Evolutionary conservation across 768 basidiomycete genomes (phyloP).

Genomic region (Rhodotorula graminis): DNA sequence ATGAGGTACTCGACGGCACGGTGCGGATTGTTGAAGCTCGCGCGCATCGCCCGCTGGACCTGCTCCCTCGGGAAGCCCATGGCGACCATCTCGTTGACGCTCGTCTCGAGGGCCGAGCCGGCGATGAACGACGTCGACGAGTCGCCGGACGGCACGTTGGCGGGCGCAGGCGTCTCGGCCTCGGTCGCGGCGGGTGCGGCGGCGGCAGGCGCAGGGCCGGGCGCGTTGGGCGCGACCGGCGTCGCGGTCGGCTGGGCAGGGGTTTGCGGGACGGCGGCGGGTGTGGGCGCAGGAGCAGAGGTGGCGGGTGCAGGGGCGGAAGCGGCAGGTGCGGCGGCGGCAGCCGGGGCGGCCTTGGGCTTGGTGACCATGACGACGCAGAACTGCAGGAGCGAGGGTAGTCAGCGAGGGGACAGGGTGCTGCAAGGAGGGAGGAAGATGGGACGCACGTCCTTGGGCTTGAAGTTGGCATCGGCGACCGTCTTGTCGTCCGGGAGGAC

Average conservation of each 20-base stretch:
- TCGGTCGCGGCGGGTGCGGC: slow-evolving; percentile 35
- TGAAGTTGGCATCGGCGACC: slow-evolving; percentile 79
- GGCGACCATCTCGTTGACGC: slow-evolving; percentile 77
- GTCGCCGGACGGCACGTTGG: slow-evolving; percentile 48
- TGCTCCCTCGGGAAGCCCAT: slow-evolving; percentile 91
- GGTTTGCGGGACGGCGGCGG: slow-evolving; percentile 43
- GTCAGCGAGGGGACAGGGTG: not conserved
- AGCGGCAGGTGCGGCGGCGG: slow-evolving; percentile 9
- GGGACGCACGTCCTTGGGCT: slow-evolving; percentile 71
- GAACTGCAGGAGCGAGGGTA: slow-evolving; percentile 52
- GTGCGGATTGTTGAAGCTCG: slow-evolving; percentile 95
- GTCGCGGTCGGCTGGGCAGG: slow-evolving; percentile 45
- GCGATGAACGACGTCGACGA: slow-evolving; percentile 64
- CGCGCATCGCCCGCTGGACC: slow-evolving; percentile 76
- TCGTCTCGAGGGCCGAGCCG: slow-evolving; percentile 67
- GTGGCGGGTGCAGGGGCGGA: slow-evolving; percentile 20
- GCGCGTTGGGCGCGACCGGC: slow-evolving; percentile 43
- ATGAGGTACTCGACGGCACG: slow-evolving; percentile 97
- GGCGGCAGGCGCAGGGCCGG: slow-evolving; percentile 46
- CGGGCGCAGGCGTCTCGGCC: slow-evolving; percentile 46
- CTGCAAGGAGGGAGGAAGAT: not conserved
- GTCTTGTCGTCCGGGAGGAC: slow-evolving; percentile 83
- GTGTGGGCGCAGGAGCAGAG: slow-evolving; percentile 21
- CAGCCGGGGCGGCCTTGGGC: slow-evolving; percentile 47
- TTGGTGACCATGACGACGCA: slow-evolving; percentile 98